Conservation (phyloP, 164 flowering plant genomes). For the Vitis vinifera region DNA sequence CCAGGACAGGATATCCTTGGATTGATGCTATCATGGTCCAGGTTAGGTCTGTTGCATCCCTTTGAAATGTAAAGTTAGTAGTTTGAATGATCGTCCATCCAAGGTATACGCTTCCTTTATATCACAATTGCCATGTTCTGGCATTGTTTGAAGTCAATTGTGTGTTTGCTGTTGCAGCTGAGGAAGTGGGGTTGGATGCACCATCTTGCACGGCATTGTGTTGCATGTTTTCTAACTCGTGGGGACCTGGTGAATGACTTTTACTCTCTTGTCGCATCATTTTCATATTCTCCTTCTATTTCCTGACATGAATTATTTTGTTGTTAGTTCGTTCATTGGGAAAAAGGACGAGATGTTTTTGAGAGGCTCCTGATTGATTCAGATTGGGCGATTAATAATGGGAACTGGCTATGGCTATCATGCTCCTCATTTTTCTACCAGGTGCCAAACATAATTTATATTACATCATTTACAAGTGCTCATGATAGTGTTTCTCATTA, state of each 20-base stretch:
- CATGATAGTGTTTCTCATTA: background rate
- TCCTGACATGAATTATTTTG: constrained; percentile 14
- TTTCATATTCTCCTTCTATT: constrained; percentile 4
- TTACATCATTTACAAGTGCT: background rate
- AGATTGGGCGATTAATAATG: constrained; percentile 96
- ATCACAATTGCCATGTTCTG: background rate
- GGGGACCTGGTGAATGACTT: constrained; percentile 79
- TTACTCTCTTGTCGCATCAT: background rate
- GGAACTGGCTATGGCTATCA: constrained; percentile 96
- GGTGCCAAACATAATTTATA: constrained; percentile 34
- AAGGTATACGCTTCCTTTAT: background rate
- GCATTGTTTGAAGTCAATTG: background rate
- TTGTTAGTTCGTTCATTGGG: constrained; percentile 89
- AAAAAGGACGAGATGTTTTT: constrained; percentile 91
- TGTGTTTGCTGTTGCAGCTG: constrained; percentile 46
- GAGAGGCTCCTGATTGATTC: constrained; percentile 92
- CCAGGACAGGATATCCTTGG: constrained; percentile 95
- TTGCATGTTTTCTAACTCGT: constrained; percentile 95
- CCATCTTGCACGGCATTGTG: constrained; percentile 94
- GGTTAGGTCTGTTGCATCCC: constrained; percentile 37
- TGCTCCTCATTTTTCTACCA: constrained; percentile 97
- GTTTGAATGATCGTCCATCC: background rate
- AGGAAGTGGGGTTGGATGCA: constrained; percentile 98
- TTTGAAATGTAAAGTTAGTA: too few relatives aligned
- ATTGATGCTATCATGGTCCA: constrained; percentile 98